Conservation (phyloP, 31 red algal species). For the Porphyra umbilicalis region DNA sequence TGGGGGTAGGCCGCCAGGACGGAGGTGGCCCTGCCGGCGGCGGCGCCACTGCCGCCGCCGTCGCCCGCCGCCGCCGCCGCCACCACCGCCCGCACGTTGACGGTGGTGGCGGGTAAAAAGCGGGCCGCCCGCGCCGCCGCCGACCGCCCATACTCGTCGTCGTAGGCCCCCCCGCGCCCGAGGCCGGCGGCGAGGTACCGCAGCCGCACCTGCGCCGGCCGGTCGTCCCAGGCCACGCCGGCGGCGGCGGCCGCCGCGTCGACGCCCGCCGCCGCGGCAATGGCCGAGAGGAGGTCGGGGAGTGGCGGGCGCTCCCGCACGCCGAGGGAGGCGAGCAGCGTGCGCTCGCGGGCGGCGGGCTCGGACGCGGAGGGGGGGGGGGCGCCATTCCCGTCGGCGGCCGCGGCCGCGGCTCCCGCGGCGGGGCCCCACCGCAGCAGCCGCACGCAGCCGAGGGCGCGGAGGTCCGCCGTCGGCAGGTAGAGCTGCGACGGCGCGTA, state of each 20-base stretch:
- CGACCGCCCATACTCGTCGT: background rate
- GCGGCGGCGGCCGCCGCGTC: background rate
- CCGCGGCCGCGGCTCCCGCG: too few relatives aligned
- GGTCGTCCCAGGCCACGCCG: background rate
- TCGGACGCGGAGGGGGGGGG: too few relatives aligned
- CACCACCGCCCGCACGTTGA: background rate
- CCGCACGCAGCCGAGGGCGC: constrained; percentile 31
- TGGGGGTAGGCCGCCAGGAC: background rate
- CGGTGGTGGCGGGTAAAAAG: background rate
- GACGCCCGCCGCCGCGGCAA: background rate
- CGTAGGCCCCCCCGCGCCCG: background rate
- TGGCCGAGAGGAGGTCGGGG: background rate
- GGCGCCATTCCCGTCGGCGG: too few relatives aligned
- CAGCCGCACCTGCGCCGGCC: background rate
- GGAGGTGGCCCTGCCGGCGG: background rate
- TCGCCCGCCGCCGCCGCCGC: background rate
- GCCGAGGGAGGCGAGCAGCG: background rate
- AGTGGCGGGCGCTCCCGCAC: background rate
- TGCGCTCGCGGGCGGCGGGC: background rate
- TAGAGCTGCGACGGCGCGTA: constrained; percentile 52
- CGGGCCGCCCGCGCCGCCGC: background rate
- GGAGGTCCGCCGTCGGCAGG: constrained; percentile 29
- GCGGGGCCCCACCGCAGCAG: constrained; percentile 33
- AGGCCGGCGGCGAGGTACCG: background rate
- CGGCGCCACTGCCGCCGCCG: background rate